These are phyloP conservation scores for Cryptosporidium tyzzeri DNA, from an alignment of 169 alveolate species.

Conservation along the genomic window DNA sequence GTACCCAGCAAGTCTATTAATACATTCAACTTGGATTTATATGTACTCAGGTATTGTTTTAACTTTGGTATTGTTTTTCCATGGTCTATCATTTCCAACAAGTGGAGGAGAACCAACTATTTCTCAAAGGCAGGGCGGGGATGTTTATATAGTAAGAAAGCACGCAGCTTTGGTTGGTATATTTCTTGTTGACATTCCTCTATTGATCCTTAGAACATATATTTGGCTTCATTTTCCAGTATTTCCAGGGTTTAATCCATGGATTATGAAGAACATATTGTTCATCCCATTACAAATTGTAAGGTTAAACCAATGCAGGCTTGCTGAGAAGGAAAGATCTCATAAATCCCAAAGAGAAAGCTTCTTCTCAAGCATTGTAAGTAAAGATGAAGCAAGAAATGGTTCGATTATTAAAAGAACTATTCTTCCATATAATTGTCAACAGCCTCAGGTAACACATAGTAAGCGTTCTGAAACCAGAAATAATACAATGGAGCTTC, in stretches of 20 bases:
- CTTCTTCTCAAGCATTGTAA: conserved; percentile 26
- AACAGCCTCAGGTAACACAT: neutral
- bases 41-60: conserved; percentile 77
- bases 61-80: conserved; percentile 78
- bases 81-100: conserved; percentile 80
- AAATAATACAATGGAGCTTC: conserved; percentile 13
- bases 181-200: conserved; percentile 80
- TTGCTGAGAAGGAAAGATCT: conserved; percentile 80
- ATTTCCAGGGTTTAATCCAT: conserved; percentile 80
- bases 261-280: conserved; percentile 77
- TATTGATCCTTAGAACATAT: conserved; percentile 73
- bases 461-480: conserved; percentile 6
- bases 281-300: conserved; percentile 78
- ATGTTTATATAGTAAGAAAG: conserved; percentile 78
- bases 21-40: conserved; percentile 78
- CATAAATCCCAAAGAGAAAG: conserved; percentile 76
- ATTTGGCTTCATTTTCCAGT: conserved; percentile 80
- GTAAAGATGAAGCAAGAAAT: neutral
- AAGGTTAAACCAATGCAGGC: conserved; percentile 79
- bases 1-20: conserved; percentile 69
- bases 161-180: conserved; percentile 82
- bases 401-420: conserved; percentile 18
- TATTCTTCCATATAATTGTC: neutral
- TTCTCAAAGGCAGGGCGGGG: conserved; percentile 74
- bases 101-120: conserved; percentile 77